These are phyloP conservation scores for Endoconidiophora polonica DNA, from an alignment of 2,329 filamentous ascomycete genomes.

Conservation along the genomic window DNA sequence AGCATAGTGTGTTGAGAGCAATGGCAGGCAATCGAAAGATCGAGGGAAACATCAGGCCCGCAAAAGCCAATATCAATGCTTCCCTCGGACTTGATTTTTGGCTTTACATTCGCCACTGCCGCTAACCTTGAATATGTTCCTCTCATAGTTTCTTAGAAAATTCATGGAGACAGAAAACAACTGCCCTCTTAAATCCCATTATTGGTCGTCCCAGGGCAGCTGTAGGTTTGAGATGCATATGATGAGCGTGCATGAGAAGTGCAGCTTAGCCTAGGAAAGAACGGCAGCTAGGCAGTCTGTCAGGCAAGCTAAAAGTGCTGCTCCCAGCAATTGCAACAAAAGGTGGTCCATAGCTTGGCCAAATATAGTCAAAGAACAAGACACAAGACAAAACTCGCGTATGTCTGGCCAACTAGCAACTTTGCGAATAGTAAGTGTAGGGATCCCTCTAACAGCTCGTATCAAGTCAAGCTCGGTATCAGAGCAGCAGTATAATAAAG, in stretches of 20 bases:
- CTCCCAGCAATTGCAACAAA: too few relatives aligned
- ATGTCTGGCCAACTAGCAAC: too few relatives aligned
- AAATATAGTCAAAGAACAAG: too few relatives aligned
- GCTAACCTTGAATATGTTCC: neutral
- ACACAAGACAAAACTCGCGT: too few relatives aligned
- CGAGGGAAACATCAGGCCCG: slow-evolving; percentile 7
- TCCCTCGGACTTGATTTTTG: slow-evolving; percentile 1
- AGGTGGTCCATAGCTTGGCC: too few relatives aligned
- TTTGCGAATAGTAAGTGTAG: too few relatives aligned
- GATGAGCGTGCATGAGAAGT: too few relatives aligned
- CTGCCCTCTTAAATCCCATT: neutral
- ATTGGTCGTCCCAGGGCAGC: neutral
- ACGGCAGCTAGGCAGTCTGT: too few relatives aligned
- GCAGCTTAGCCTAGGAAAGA: too few relatives aligned
- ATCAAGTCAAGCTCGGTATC: neutral
- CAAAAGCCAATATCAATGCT: slow-evolving; percentile 9
- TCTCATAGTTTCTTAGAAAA: neutral
- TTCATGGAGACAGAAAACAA: neutral
- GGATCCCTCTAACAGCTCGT: too few relatives aligned
- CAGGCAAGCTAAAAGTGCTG: too few relatives aligned
- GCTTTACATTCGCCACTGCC: neutral
- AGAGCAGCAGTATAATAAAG: too few relatives aligned
- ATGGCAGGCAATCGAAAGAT: neutral
- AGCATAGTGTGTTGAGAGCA: neutral
- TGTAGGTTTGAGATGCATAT: neutral